Conservation (phyloP, 2,329 filamentous ascomycete genomes). For the Penicillium expansum region DNA sequence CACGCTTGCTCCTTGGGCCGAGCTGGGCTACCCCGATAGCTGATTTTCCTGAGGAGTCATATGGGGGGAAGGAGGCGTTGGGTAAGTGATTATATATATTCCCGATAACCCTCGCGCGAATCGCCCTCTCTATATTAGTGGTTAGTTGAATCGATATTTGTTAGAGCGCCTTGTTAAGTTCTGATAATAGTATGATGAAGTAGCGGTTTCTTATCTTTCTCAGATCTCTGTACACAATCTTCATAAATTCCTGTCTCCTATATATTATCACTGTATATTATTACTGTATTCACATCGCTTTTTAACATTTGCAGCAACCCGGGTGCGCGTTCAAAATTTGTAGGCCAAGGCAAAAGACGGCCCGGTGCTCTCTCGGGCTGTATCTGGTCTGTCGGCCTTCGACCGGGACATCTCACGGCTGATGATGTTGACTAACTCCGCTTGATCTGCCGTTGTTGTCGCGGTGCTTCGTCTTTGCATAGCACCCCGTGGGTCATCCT, state of each 20-base stretch:
- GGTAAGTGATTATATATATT: neutral
- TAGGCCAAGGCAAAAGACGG: conserved; percentile 17
- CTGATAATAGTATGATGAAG: neutral
- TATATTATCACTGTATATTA: neutral
- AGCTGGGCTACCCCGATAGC: neutral
- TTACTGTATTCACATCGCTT: too few relatives aligned
- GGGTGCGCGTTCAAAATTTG: neutral
- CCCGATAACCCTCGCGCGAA: neutral
- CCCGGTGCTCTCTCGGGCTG: conserved; percentile 8
- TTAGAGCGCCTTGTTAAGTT: neutral
- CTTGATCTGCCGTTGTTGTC: neutral
- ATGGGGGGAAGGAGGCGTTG: too few relatives aligned
- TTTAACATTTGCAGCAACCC: neutral
- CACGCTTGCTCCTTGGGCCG: neutral
- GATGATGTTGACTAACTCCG: conserved; percentile 9
- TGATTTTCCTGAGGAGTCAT: neutral
- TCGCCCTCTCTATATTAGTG: neutral
- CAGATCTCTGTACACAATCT: neutral
- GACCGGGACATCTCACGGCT: conserved; percentile 15
- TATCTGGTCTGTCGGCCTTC: neutral
- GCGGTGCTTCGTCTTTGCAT: conserved; percentile 3
- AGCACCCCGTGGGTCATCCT: neutral
- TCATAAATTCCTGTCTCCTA: neutral
- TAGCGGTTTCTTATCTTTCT: neutral
- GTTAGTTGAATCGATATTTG: neutral